phyloP scores from a whole-genome alignment of 139 green algal genomes.

The Raphidocelis subcapitata region DNA sequence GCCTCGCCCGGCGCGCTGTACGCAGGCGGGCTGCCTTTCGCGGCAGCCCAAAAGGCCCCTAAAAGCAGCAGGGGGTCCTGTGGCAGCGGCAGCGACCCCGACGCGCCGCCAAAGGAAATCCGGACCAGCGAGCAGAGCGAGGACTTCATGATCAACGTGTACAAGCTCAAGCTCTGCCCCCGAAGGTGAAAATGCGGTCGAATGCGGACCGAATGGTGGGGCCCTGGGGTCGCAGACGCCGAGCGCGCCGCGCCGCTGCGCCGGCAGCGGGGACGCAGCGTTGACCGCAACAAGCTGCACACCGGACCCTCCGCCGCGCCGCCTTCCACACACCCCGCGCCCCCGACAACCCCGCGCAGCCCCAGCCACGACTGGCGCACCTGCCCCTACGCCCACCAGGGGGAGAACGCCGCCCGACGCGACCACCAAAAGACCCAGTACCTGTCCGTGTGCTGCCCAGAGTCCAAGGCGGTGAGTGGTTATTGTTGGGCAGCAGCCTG shows the following conservation, averaged over 20 bases:
- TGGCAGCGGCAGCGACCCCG: not conserved
- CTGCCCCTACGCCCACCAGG: slow-evolving; percentile 12
- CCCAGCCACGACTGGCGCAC: slow-evolving; percentile 9
- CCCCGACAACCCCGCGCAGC: not conserved
- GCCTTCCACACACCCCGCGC: too few relatives aligned
- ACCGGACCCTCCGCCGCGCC: too few relatives aligned
- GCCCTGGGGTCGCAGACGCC: too few relatives aligned
- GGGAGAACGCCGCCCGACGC: slow-evolving; percentile 10
- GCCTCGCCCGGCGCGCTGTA: too few relatives aligned
- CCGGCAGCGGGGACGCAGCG: too few relatives aligned
- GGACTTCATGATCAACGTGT: slow-evolving; percentile 5
- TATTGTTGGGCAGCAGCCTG: not conserved
- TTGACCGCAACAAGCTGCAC: too few relatives aligned
- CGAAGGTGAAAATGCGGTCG: too few relatives aligned
- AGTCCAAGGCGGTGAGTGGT: slow-evolving; percentile 1
- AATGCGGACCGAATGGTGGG: too few relatives aligned
- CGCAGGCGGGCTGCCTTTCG: too few relatives aligned
- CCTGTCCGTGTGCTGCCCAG: slow-evolving; percentile 6
- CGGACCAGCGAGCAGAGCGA: not conserved
- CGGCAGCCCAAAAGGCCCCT: not conserved
- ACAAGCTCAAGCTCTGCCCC: not conserved
- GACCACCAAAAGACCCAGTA: slow-evolving; percentile 1
- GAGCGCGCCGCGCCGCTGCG: too few relatives aligned
- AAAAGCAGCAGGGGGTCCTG: not conserved
- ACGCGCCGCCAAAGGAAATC: not conserved